Evolutionary conservation across 768 basidiomycete species (phyloP).

Genomic region (Megacollybia marginata): DNA sequence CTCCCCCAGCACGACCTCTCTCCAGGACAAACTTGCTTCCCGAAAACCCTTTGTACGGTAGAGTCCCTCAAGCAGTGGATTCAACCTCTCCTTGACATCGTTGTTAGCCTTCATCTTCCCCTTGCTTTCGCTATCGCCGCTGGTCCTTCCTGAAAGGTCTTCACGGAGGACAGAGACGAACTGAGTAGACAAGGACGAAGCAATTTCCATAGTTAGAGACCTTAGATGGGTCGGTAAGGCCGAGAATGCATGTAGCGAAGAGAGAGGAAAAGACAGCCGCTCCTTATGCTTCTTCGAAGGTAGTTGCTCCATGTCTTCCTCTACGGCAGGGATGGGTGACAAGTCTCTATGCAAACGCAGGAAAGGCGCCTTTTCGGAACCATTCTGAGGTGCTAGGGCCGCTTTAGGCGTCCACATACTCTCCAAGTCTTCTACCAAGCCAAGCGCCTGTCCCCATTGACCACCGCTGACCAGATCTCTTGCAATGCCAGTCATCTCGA

Average conservation of each 20-base stretch:
- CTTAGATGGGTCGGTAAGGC: constrained; percentile 69
- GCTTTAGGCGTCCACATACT: constrained; percentile 39
- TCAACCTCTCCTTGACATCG: constrained; percentile 53
- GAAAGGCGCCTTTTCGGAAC: background rate
- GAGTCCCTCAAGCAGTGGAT: constrained; percentile 73
- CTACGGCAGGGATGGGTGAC: constrained; percentile 29
- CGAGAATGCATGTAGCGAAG: constrained; percentile 64
- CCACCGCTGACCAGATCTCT: constrained; percentile 71
- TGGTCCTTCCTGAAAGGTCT: constrained; percentile 54
- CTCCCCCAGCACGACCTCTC: constrained; percentile 58
- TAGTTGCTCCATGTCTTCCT: constrained; percentile 21
- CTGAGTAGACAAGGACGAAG: constrained; percentile 68
- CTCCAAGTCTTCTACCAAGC: constrained; percentile 63
- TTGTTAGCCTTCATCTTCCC: constrained; percentile 25
- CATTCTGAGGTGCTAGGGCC: background rate
- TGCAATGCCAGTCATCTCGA: constrained; percentile 71
- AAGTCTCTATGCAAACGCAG: constrained; percentile 9
- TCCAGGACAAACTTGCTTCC: constrained; percentile 63
- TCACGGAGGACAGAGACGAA: constrained; percentile 62
- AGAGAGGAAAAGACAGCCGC: constrained; percentile 45
- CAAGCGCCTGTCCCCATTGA: constrained; percentile 83
- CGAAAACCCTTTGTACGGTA: constrained; percentile 63
- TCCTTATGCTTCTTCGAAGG: constrained; percentile 11
- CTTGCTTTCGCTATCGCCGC: constrained; percentile 7
- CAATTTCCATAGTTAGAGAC: constrained; percentile 68